These are phyloP conservation scores for Eucalyptus tenuipes DNA, from an alignment of 345 rosid species.

Conservation along the genomic window DNA sequence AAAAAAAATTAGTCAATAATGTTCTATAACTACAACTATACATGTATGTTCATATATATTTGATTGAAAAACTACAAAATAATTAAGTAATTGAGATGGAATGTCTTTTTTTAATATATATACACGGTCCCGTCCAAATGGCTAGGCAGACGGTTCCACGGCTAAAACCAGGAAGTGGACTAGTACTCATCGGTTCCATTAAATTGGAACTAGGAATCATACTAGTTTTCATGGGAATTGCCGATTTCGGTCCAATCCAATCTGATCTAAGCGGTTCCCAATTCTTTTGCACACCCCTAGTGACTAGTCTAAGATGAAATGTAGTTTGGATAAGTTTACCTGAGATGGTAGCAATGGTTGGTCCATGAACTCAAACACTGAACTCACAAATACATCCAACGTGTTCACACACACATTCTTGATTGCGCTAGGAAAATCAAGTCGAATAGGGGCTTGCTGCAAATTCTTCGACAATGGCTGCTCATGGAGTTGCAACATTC, in stretches of 20 bases:
- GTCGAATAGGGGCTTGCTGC: not conserved
- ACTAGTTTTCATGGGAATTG: accelerated
- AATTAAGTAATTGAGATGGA: too few species aligned
- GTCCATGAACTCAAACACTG: not conserved
- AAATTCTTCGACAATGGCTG: not conserved
- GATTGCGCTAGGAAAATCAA: not conserved
- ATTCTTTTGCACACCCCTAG: accelerated
- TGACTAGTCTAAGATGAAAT: not conserved
- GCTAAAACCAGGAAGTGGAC: accelerated
- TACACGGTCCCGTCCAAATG: accelerated
- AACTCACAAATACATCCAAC: not conserved
- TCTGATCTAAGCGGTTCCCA: accelerated
- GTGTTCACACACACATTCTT: not conserved
- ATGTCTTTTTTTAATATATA: too few species aligned
- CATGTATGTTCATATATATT: too few species aligned
- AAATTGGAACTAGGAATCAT: accelerated
- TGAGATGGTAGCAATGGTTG: not conserved
- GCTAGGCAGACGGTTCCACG: accelerated
- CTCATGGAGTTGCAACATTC: not conserved
- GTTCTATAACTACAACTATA: too few species aligned
- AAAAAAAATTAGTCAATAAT: too few species aligned
- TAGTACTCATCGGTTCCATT: accelerated
- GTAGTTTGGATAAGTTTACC: not conserved
- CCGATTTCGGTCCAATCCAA: accelerated
- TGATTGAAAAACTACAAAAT: too few species aligned